Evolutionary conservation across 2,329 filamentous ascomycete genomes (phyloP).

Genomic region (Chalaropsis ovoidea): DNA sequence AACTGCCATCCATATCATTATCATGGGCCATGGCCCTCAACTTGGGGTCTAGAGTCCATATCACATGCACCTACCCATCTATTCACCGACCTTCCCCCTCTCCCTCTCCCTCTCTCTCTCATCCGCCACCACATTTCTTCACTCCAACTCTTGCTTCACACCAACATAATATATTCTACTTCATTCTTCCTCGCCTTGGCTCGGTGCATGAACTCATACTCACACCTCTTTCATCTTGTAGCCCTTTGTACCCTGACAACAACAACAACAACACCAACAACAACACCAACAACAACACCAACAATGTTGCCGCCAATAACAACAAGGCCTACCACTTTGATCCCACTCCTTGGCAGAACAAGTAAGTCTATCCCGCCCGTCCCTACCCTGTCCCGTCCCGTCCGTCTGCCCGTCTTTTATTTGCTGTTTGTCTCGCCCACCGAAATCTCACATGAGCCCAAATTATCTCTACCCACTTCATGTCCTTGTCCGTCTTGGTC

Average conservation of each 20-base stretch:
- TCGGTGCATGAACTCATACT: conserved; percentile 14
- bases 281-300: conserved; percentile 1
- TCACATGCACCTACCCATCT: conserved; percentile 6
- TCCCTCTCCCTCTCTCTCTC: neutral
- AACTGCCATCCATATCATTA: neutral
- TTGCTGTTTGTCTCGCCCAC: neutral
- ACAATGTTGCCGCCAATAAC: conserved; percentile 7
- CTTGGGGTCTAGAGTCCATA: neutral
- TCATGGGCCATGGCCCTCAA: neutral
- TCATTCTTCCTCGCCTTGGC: neutral
- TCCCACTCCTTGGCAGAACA: conserved; percentile 25
- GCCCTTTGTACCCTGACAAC: conserved; percentile 18
- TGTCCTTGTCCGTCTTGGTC: neutral
- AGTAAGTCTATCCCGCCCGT: conserved; percentile 17
- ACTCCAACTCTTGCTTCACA: neutral
- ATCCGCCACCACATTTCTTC: too few species aligned
- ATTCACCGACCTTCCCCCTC: neutral
- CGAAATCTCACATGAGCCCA: neutral
- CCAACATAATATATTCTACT: neutral
- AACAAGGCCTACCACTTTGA: conserved; percentile 23
- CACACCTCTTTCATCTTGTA: conserved; percentile 8
- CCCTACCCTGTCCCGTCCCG: conserved; percentile 4
- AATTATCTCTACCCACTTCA: neutral
- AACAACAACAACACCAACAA: neutral
- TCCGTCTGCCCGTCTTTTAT: neutral